Conservation (phyloP, 202 grass and related monocot species). For the Elaeis oleifera region DNA sequence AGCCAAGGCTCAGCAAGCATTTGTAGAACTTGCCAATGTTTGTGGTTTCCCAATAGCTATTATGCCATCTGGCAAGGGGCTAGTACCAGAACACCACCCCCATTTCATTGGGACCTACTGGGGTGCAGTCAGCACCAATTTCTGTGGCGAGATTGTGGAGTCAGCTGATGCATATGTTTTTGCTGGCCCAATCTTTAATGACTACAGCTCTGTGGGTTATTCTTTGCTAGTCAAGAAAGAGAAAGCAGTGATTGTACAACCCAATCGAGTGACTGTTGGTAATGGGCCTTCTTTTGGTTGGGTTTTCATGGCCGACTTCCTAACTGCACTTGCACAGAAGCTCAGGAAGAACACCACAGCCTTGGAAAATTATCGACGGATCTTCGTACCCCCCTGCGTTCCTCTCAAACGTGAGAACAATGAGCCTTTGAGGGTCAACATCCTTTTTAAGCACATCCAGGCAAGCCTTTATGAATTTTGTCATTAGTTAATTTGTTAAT, state of each 20-base stretch:
- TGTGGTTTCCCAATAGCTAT: slow-evolving; percentile 49
- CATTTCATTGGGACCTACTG: slow-evolving; percentile 86
- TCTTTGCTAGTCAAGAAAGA: slow-evolving; percentile 80
- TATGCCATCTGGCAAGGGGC: slow-evolving; percentile 81
- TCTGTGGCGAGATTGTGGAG: slow-evolving; percentile 82
- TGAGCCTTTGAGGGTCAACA: slow-evolving; percentile 76
- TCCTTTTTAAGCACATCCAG: slow-evolving; percentile 86
- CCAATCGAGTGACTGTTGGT: slow-evolving; percentile 50
- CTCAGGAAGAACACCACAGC: slow-evolving; percentile 72
- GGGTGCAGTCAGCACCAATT: slow-evolving; percentile 65
- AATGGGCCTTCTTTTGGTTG: slow-evolving; percentile 83
- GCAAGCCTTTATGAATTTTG: not conserved
- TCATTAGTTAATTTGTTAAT: not conserved
- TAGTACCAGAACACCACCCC: slow-evolving; percentile 61
- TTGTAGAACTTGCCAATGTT: slow-evolving; percentile 50
- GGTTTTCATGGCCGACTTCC: slow-evolving; percentile 76
- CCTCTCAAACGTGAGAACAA: slow-evolving; percentile 35
- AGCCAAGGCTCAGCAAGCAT: slow-evolving; percentile 54
- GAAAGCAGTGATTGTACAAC: slow-evolving; percentile 75
- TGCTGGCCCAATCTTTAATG: slow-evolving; percentile 86
- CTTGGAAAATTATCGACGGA: slow-evolving; percentile 61
- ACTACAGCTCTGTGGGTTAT: slow-evolving; percentile 93
- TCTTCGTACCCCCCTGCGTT: slow-evolving; percentile 50
- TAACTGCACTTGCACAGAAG: slow-evolving; percentile 40
- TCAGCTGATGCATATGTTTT: slow-evolving; percentile 81